Evolutionary conservation across 2,329 filamentous ascomycete species (phyloP).

Genomic region (Neobulgaria alba): DNA sequence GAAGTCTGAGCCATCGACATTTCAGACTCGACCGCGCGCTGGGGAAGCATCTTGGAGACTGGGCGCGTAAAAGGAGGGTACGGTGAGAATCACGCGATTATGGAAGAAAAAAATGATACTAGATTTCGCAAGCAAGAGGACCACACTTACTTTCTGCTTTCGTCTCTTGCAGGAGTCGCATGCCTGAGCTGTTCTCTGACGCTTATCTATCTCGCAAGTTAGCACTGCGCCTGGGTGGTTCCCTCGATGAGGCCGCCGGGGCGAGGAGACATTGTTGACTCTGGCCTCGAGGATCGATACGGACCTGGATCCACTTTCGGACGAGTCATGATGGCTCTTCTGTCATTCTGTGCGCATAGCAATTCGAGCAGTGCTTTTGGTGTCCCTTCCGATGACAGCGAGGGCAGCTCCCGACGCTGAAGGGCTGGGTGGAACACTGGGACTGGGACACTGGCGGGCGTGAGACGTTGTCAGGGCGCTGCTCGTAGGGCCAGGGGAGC

Average conservation of each 20-base stretch:
- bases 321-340: constrained; percentile 12
- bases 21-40: neutral
- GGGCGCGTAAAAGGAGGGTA: neutral
- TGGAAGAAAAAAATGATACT: neutral
- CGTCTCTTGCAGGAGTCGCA: constrained; percentile 22
- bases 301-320: constrained; percentile 17
- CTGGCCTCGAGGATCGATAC: neutral
- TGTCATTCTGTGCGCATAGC: neutral
- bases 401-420: neutral
- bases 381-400: neutral
- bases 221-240: neutral
- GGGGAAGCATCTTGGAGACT: neutral
- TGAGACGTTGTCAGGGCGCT: neutral
- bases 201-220: constrained; percentile 11
- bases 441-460: neutral
- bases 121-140: neutral
- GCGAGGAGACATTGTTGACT: neutral
- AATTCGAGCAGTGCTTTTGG: neutral
- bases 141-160: constrained; percentile 22
- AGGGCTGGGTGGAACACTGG: neutral
- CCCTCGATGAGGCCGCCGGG: neutral
- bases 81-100: neutral
- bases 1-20: too few relatives aligned
- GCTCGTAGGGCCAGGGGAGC: neutral
- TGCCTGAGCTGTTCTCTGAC: constrained; percentile 19